Evolutionary conservation across 164 flowering plant genomes (phyloP), one percentile per base, ranked within the genome.

Genomic region (Hamamelis virginiana): DNA sequence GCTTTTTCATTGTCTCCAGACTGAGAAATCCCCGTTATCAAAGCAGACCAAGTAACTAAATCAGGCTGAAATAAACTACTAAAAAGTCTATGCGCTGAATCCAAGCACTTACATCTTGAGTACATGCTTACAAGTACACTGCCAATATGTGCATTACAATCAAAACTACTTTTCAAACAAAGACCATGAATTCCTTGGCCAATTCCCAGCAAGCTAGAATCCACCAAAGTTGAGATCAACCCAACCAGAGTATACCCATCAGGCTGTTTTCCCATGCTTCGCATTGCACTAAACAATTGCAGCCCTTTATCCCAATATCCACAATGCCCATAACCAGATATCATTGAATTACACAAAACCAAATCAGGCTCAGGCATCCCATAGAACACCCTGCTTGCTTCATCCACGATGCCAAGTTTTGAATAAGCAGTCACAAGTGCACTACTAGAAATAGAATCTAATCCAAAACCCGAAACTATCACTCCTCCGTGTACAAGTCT

Each of bases 61-160:
- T 93, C 97, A 67, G 86, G 94, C 60, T 77, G 43, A 41, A 47
- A 23, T 43, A 89, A 62, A 64, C 69, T 70, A n/a, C 67, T 58
- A 66, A 93, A 93, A 53, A 87, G 83, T 71, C 62, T 64, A 52
- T 67, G 52, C 6, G 89, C 96, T 1, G 80, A 90, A 71, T 76
- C 61, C 83, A 86, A 76, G 72, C 83, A 80, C 43, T 67, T 68
- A 58, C 78, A 89, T 70, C 86, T 85, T 4, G 97, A 76, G 63
- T 93, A 93, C 94, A 90, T 87, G 69, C 82, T 82, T 64, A 93
- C 91, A 48, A 93, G 81, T 13, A 79, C 80, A 75, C 94, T 86
- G 3, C 80, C 81, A 4, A 86, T 85, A 81, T 91, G 90, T 61
- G 58, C 76, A 69, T 73, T 78, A 9, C 70, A 77, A 77, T 75